Conservation (phyloP, 768 basidiomycete genomes). For the Leccinum boreale region DNA sequence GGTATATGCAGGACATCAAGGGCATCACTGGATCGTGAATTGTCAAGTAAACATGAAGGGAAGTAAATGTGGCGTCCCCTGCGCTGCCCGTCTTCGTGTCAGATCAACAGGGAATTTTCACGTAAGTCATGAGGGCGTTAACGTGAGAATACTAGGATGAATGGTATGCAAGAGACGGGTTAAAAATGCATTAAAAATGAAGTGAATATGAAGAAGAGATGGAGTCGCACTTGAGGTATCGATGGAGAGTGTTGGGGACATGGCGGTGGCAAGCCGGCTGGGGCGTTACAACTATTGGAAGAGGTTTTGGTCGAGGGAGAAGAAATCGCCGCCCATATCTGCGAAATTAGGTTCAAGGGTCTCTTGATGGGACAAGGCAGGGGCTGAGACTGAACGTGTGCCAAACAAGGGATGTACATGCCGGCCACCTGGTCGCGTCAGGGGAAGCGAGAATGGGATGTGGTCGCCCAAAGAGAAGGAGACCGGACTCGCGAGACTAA, state of each 20-base stretch:
- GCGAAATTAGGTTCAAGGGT: conserved; percentile 42
- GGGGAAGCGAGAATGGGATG: conserved; percentile 20
- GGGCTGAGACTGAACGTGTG: conserved; percentile 43
- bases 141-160: conserved; percentile 24
- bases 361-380: conserved; percentile 29
- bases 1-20: conserved; percentile 23
- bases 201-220: conserved; percentile 25
- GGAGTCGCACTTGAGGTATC: conserved; percentile 29
- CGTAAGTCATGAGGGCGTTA: conserved; percentile 17
- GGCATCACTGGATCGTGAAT: conserved; percentile 26
- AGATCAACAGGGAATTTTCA: conserved; percentile 21
- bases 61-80: conserved; percentile 8
- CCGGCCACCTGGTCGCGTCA: conserved; percentile 21
- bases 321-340: conserved; percentile 33
- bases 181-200: conserved; percentile 30
- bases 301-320: conserved; percentile 45
- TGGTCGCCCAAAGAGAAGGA: conserved; percentile 36
- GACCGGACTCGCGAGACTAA: conserved; percentile 37
- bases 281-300: conserved; percentile 40
- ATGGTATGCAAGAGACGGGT: conserved; percentile 34
- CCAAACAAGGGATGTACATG: conserved; percentile 31
- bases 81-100: conserved; percentile 10
- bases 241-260: conserved; percentile 24
- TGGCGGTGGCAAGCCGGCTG: conserved; percentile 15
- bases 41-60: conserved; percentile 19